Percentiles rank a stretch among this genome's conserved stretches.
Evolutionary conservation across 1,139 yeast genomes (phyloP).

Genomic region (Saccharomyces hybrid): DNA sequence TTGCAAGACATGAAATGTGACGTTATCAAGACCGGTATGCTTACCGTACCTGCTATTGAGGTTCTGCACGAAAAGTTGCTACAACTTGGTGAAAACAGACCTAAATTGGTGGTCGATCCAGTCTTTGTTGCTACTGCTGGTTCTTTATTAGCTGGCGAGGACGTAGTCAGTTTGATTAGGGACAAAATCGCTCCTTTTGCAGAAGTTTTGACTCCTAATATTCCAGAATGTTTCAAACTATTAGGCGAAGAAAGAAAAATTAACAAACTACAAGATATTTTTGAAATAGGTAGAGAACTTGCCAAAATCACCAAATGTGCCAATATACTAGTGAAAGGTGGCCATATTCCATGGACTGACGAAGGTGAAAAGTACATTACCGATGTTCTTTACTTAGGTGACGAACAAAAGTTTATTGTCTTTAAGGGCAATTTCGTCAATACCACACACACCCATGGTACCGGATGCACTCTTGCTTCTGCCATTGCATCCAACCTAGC

Average conservation of each 20-base stretch:
- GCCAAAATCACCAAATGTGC: slow-evolving; percentile 38
- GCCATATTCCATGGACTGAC: slow-evolving; percentile 54
- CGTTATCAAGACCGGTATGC: slow-evolving; percentile 78
- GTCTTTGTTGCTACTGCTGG: slow-evolving; percentile 82
- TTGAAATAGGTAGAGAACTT: slow-evolving; percentile 39
- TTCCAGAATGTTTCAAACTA: slow-evolving; percentile 48
- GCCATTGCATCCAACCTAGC: slow-evolving; percentile 75
- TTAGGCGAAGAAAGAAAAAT: slow-evolving; percentile 20
- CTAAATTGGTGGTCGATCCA: slow-evolving; percentile 60
- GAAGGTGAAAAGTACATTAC: slow-evolving; percentile 34
- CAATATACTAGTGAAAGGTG: slow-evolving; percentile 72
- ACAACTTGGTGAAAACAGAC: slow-evolving; percentile 31
- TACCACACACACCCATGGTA: slow-evolving; percentile 69
- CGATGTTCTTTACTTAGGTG: slow-evolving; percentile 54
- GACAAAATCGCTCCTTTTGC: slow-evolving; percentile 46
- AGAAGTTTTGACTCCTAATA: slow-evolving; percentile 69
- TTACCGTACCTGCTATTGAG: slow-evolving; percentile 50
- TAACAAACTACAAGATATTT: slow-evolving; percentile 34
- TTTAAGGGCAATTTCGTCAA: slow-evolving; percentile 44
- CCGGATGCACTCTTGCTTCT: slow-evolving; percentile 85
- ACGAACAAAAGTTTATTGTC: slow-evolving; percentile 34
- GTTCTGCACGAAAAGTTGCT: slow-evolving; percentile 38
- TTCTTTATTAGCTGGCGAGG: slow-evolving; percentile 42
- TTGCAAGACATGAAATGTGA: slow-evolving; percentile 58
- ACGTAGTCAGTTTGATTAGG: slow-evolving; percentile 37